These are phyloP conservation scores for Nidularia pulvinata DNA, from an alignment of 768 basidiomycete genomes.

Conservation along the genomic window DNA sequence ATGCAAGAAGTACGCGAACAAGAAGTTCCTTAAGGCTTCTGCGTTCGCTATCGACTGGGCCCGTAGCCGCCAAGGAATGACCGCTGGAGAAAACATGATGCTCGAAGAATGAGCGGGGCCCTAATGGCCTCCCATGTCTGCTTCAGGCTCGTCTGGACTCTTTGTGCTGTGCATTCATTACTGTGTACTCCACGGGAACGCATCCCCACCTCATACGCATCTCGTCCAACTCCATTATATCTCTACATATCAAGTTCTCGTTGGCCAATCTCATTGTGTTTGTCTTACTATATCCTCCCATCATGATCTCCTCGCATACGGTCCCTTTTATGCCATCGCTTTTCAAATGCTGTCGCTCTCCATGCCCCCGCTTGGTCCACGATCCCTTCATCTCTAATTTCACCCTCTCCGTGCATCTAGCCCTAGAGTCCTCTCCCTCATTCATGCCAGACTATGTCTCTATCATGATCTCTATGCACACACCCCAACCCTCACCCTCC, in stretches of 20 bases:
- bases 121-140: background rate
- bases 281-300: constrained; percentile 4
- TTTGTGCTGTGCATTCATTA: constrained; percentile 8
- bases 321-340: constrained; percentile 11
- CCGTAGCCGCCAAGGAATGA: constrained; percentile 39
- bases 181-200: constrained; percentile 9
- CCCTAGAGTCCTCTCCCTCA: constrained; percentile 5
- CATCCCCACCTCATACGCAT: constrained; percentile 7
- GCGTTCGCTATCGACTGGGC: constrained; percentile 80
- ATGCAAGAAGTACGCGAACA: constrained; percentile 95
- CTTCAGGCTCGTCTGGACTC: constrained; percentile 7
- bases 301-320: constrained; percentile 1
- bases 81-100: constrained; percentile 38
- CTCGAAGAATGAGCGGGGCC: constrained; percentile 33
- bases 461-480: constrained; percentile 5
- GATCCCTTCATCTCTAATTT: constrained; percentile 8
- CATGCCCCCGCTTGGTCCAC: constrained; percentile 17
- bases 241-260: constrained; percentile 12
- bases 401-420: constrained; percentile 10
- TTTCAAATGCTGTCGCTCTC: constrained; percentile 29
- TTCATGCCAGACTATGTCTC: constrained; percentile 7
- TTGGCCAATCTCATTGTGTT: constrained; percentile 14
- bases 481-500: constrained; percentile 11
- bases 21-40: constrained; percentile 96
- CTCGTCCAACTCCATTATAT: constrained; percentile 14